phyloP scores from a whole-genome alignment of 2,329 filamentous ascomycete species.

The Clonostachys rhizophaga region DNA sequence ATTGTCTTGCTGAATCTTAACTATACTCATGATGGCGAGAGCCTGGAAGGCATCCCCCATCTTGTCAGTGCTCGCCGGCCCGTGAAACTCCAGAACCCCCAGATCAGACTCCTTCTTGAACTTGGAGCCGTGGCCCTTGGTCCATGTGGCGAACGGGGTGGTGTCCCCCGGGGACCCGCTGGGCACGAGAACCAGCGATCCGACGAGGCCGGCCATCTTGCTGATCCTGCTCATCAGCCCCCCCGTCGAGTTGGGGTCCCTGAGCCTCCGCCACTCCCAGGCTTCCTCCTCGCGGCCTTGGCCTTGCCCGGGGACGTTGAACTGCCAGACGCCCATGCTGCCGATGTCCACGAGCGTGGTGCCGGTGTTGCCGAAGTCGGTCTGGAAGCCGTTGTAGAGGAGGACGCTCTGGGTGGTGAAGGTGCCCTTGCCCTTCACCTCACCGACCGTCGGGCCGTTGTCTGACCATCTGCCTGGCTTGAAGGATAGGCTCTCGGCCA shows the following conservation, averaged over 20 bases:
- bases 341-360: background rate
- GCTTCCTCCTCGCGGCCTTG: background rate
- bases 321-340: background rate
- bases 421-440: background rate
- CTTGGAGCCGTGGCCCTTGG: background rate
- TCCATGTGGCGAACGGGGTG: background rate
- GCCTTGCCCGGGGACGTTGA: background rate
- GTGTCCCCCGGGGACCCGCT: background rate
- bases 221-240: no score
- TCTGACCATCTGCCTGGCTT: background rate
- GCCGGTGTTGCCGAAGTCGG: background rate
- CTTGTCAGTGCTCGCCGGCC: background rate
- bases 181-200: background rate
- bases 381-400: background rate
- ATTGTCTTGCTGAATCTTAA: background rate
- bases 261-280: background rate
- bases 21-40: background rate
- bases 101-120: background rate
- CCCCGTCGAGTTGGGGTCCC: background rate
- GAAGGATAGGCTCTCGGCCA: background rate
- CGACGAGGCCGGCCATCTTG: no score
- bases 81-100: background rate
- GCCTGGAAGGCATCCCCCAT: background rate
- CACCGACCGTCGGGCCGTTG: background rate
- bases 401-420: background rate